Evolutionary conservation across 306 rosid species (phyloP), one percentile per base, ranked within the genome.

Genomic region (Vigna angularis): DNA sequence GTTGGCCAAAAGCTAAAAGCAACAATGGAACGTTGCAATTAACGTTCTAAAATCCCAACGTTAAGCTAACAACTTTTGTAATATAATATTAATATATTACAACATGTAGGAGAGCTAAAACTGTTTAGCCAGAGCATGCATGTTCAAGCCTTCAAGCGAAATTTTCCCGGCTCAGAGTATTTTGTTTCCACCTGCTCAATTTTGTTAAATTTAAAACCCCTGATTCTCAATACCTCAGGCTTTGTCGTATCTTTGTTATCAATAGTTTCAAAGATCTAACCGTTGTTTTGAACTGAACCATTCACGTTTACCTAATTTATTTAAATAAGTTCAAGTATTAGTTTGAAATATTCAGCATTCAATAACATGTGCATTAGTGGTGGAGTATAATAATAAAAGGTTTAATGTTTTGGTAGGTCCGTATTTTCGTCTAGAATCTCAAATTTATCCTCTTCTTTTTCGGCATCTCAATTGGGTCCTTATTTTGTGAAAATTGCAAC

Each of bases 191-290:
- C 69, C 74, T 91, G n/a, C 77, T 91, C 97, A 28, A 85, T 79
- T 85, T 91, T 93, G 84, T 92, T 88, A 83, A 91, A 79, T 81
- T 82, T 91, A 82, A 95, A 92, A 24, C 98, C 98, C 66, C 98
- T 88, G 75, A 78, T 92, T 76, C 98, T 88, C 73, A 85, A 40
- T 73, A 85, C 92, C 85, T 95, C 98, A 0, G 97, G 88, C 52
- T 76, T 84, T 0, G 93, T 87, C 66, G 82, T 10, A 71, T 91
- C 89, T 78, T 93, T 91, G 79, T 75, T 72, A 86, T 95, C 97
- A 7, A 91, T 83, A 32, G 79, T 77, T 78, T 92, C 96, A 13
- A 92, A 74, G 73, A 50, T 67, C 98, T 97, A 95, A 2, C 98
- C 98, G 7, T 87, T 81, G 85, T 95, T 95, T 70, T 87, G 81